Base-by-base conservation (phyloP, 1,284 basidiomycete species). In the Tilletia setariae region DNA sequence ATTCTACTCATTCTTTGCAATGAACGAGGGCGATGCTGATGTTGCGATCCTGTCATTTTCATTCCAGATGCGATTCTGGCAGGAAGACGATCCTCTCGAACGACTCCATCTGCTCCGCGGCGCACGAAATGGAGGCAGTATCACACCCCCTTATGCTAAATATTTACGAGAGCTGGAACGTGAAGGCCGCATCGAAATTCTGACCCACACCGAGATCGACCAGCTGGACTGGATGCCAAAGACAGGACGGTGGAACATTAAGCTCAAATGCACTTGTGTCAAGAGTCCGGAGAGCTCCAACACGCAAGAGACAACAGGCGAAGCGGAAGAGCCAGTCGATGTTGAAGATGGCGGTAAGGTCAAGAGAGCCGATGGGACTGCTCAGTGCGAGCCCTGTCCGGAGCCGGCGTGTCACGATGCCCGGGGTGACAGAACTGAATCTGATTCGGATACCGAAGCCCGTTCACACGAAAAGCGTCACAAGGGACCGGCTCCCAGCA, bases 1-100 rank as follows among this genome's bases (percentile, higher is more conserved):
- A 40, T 40, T 4, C 4, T 40, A 11, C 35, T 40, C 6, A 40
- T 40, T 40, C 35, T 40, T 40, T 40, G 35, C 35, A n/a, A n/a
- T n/a, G n/a, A n/a, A n/a, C n/a, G n/a, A n/a, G n/a, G n/a, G n/a
- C n/a, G n/a, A n/a, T n/a, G n/a, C n/a, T n/a, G n/a, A n/a, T n/a
- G n/a, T n/a, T n/a, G n/a, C n/a, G n/a, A n/a, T n/a, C n/a, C n/a
- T n/a, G n/a, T n/a, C n/a, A n/a, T n/a, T n/a, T 40, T 11, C 35
- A 11, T 40, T 49, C 51, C 76, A 79, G 70, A 81, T 81, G 75
- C 74, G 74, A 2, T 83, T 83, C 70, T 84, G 78, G 78, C 77
- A 79, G 63, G 76, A 72, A 30, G 73, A 76, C 7, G 72, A 74
- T 44, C 72, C 72, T 1, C 16, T 51, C 15, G 74, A 70, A 35